A percentile compares a stretch with the other conserved stretches of the same genome.
Conservation (phyloP, 148 eudicot species). For the Vaccinium macrocarpon region DNA sequence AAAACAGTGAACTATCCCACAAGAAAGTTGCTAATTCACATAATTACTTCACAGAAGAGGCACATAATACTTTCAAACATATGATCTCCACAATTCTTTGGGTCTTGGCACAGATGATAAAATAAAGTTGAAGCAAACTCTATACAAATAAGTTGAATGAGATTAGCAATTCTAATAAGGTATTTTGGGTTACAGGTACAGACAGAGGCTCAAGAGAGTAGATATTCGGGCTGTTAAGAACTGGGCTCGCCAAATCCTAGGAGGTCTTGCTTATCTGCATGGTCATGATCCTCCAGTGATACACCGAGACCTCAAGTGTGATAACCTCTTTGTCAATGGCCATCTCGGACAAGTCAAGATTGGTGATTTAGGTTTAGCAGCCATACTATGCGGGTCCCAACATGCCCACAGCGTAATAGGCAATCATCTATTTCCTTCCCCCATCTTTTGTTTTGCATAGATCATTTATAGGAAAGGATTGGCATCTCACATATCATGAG, state of each 20-base stretch:
- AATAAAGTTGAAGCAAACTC: not conserved
- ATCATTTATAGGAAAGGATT: not conserved
- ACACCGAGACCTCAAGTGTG: constrained; percentile 90
- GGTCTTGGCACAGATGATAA: not conserved
- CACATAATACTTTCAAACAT: not conserved
- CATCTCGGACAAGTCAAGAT: constrained; percentile 94
- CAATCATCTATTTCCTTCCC: constrained; percentile 10
- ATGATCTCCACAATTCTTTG: not conserved
- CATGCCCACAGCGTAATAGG: constrained; percentile 84
- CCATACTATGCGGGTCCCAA: constrained; percentile 65
- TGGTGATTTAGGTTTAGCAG: constrained; percentile 91
- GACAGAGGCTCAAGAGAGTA: constrained; percentile 63
- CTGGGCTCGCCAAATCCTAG: constrained; percentile 81
- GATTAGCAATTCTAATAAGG: not conserved
- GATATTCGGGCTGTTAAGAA: constrained; percentile 65
- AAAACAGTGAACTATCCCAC: not conserved
- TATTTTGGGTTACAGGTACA: constrained; percentile 46
- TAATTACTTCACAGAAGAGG: not conserved
- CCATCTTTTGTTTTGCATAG: not conserved
- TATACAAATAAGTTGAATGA: not conserved
- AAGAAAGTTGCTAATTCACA: not conserved
- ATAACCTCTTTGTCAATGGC: constrained; percentile 89
- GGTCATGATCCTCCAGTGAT: constrained; percentile 80
- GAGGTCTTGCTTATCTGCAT: constrained; percentile 77
- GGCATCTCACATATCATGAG: not conserved